phyloP scores from a whole-genome alignment of 177 flowering plant genomes.

The Vitis hybrid region DNA sequence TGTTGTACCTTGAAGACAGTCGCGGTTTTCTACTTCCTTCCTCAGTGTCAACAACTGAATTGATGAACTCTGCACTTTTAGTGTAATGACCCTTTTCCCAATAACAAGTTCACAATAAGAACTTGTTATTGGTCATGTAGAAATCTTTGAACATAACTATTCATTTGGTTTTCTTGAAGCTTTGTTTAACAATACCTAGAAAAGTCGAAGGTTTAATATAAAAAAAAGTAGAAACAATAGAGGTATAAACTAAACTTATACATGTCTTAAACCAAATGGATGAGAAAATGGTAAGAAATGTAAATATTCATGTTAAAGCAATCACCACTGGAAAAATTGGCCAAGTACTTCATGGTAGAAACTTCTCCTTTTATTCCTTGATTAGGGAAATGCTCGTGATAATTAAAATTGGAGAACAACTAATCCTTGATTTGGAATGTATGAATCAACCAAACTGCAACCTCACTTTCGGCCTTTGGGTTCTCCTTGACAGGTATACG shows the following conservation, averaged over 20 bases:
- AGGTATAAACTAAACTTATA: conserved; percentile 48
- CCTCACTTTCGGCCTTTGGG: conserved; percentile 52
- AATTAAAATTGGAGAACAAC: conserved; percentile 60
- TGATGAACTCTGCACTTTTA: no score
- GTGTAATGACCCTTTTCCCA: no score
- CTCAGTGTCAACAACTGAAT: no score
- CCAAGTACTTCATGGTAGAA: conserved; percentile 48
- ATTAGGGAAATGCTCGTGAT: conserved; percentile 64
- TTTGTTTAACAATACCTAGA: conserved; percentile 15
- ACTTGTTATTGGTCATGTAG: neutral
- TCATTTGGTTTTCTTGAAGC: conserved; percentile 22
- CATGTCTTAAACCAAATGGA: conserved; percentile 63
- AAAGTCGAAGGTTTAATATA: conserved; percentile 51
- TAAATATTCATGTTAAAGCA: conserved; percentile 42
- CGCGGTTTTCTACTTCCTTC: no score
- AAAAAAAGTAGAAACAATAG: conserved; percentile 53
- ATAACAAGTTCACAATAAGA: neutral
- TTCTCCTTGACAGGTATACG: conserved; percentile 55
- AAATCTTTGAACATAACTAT: neutral
- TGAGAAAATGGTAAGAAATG: conserved; percentile 55
- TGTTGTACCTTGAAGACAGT: no score
- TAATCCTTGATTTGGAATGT: conserved; percentile 61
- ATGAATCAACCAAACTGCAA: conserved; percentile 64
- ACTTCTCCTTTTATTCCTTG: conserved; percentile 59
- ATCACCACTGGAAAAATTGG: conserved; percentile 41